Percentiles rank a stretch among this genome's conserved stretches.
Evolutionary conservation across 2,329 filamentous ascomycete genomes (phyloP).

Genomic region (Aspergillus sp.): DNA sequence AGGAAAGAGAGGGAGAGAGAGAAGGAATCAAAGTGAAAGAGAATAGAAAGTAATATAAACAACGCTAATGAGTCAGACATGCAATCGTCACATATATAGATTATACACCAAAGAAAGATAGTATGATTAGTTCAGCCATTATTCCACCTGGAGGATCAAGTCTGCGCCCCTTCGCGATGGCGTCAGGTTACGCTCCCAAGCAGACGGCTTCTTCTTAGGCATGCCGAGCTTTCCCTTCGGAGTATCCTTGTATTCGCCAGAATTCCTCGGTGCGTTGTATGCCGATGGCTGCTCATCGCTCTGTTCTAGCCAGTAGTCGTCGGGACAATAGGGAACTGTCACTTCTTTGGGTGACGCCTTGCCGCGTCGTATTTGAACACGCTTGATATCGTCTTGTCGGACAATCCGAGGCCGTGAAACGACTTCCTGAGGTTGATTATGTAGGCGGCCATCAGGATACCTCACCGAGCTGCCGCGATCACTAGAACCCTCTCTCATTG

Average conservation of each 20-base stretch:
- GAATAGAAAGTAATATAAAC: neutral
- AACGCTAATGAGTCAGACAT: constrained; percentile 3
- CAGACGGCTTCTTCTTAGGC: constrained; percentile 24
- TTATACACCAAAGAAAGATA: neutral
- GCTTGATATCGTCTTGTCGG: constrained; percentile 32
- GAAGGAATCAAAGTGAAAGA: neutral
- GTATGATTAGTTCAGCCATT: neutral
- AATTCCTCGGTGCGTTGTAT: neutral
- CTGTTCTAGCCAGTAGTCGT: constrained; percentile 30
- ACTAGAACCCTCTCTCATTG: constrained; percentile 1
- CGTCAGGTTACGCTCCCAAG: constrained; percentile 30
- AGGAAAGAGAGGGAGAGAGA: neutral
- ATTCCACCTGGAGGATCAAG: constrained; percentile 34
- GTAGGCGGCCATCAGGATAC: constrained; percentile 20
- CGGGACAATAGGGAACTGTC: constrained; percentile 28
- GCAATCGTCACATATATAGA: neutral
- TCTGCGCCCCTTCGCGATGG: constrained; percentile 32
- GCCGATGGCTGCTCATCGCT: constrained; percentile 3
- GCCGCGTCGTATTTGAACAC: constrained; percentile 31
- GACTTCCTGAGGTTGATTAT: constrained; percentile 30
- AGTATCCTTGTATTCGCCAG: constrained; percentile 8
- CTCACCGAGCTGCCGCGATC: constrained; percentile 10
- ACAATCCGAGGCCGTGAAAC: constrained; percentile 35
- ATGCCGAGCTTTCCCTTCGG: constrained; percentile 7
- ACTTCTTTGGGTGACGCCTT: constrained; percentile 26